Conservation (phyloP, 1,139 yeast genomes). For the Diutina neorugosa region DNA sequence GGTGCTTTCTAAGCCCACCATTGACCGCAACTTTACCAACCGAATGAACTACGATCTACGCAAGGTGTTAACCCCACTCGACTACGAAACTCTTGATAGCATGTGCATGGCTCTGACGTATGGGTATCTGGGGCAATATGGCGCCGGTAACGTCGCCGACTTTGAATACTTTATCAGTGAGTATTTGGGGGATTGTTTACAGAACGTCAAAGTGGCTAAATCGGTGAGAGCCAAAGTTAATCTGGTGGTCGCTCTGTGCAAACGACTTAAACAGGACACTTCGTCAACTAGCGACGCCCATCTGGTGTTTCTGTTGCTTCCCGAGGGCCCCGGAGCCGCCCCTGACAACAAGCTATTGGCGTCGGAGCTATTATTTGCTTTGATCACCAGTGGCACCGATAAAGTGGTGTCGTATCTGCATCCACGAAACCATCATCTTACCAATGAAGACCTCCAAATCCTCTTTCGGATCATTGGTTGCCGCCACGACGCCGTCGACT, state of each 20-base stretch:
- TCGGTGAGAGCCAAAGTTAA: slow-evolving; percentile 22
- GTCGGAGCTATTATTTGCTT: slow-evolving; percentile 24
- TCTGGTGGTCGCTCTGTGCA: slow-evolving; percentile 16
- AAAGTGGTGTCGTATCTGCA: slow-evolving; percentile 20
- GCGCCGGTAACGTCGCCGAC: slow-evolving; percentile 5
- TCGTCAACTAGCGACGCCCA: background rate
- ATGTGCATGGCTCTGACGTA: slow-evolving; percentile 45
- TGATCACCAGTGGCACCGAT: slow-evolving; percentile 14
- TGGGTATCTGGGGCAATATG: slow-evolving; percentile 11
- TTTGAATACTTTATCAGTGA: slow-evolving; percentile 5
- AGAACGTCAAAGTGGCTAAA: slow-evolving; percentile 21
- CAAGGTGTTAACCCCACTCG: slow-evolving; percentile 58
- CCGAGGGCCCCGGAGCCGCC: slow-evolving; percentile 6
- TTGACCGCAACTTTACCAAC: slow-evolving; percentile 53
- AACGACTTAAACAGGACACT: slow-evolving; percentile 11
- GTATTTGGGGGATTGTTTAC: slow-evolving; percentile 12
- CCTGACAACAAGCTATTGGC: slow-evolving; percentile 10
- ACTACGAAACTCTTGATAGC: slow-evolving; percentile 51
- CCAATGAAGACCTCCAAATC: slow-evolving; percentile 21
- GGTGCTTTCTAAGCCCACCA: slow-evolving; percentile 65
- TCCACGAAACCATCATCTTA: slow-evolving; percentile 22
- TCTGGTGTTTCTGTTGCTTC: slow-evolving; percentile 1
- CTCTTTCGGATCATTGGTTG: slow-evolving; percentile 19
- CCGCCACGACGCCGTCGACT: slow-evolving; percentile 5
- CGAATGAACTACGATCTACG: slow-evolving; percentile 78